Conservation (phyloP, 129 eudicot species). For the Erigeron canadensis region DNA sequence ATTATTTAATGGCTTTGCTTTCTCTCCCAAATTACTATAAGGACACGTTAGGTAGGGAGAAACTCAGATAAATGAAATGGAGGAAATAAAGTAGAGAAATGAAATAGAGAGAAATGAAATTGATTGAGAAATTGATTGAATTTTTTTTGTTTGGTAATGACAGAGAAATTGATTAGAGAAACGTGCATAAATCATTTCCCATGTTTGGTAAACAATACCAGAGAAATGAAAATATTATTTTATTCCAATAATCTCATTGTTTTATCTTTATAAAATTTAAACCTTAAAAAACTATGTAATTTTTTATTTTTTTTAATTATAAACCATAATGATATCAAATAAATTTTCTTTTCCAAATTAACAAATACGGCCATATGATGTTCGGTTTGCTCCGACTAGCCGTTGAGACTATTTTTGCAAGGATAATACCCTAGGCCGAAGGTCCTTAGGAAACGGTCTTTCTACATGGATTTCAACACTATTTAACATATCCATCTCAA, state of each 20-base stretch:
- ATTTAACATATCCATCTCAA: background rate
- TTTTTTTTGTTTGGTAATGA: no score
- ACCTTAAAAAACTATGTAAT: background rate
- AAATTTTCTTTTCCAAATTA: no score
- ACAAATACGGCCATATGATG: background rate
- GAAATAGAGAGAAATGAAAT: background rate
- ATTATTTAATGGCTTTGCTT: no score
- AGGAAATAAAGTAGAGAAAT: background rate
- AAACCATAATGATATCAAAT: background rate
- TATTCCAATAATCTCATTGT: background rate
- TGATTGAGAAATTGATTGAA: background rate
- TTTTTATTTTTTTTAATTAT: no score
- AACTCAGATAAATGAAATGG: background rate
- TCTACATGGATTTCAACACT: background rate
- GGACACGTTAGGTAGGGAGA: background rate
- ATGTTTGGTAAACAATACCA: background rate
- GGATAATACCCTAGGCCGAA: no score
- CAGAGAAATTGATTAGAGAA: background rate
- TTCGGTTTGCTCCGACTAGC: no score
- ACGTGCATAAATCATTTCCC: background rate
- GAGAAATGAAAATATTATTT: background rate
- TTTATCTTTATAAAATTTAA: no score
- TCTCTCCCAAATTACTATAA: no score
- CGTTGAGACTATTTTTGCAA: no score
- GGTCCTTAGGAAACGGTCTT: no score